phyloP scores from a whole-genome alignment of 2,329 filamentous ascomycete genomes.

The Trematosphaeria pertusa region DNA sequence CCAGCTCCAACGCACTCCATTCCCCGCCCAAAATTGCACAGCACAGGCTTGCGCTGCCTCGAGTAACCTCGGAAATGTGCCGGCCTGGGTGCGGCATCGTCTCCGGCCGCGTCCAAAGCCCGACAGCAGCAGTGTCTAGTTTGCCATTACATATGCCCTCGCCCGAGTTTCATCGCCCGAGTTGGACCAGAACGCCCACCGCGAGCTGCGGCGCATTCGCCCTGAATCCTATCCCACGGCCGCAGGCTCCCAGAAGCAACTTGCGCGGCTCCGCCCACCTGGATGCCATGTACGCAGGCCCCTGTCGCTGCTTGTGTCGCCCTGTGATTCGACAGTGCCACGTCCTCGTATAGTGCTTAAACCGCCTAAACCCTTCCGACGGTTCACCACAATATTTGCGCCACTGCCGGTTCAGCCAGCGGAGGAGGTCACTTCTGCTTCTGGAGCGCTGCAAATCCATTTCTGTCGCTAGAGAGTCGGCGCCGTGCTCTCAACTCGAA shows the following conservation, averaged over 20 bases:
- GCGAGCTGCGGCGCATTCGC: conserved; percentile 7
- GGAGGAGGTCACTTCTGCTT: neutral
- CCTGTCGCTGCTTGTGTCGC: conserved; percentile 25
- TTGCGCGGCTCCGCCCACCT: conserved; percentile 26
- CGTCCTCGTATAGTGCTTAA: conserved; percentile 9
- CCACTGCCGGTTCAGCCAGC: no score
- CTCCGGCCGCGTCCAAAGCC: no score
- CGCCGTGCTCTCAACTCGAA: conserved; percentile 1
- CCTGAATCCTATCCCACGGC: conserved; percentile 18
- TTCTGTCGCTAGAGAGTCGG: neutral
- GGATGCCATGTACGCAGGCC: conserved; percentile 22
- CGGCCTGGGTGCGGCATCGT: no score
- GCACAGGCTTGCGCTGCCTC: neutral
- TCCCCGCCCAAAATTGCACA: neutral
- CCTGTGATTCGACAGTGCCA: conserved; percentile 23
- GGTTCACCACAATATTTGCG: neutral
- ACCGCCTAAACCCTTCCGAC: conserved; percentile 8
- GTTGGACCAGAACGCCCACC: no score
- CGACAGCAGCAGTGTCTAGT: no score
- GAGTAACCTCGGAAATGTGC: neutral
- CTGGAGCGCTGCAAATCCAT: neutral
- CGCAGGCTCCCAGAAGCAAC: conserved; percentile 12
- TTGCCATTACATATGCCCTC: no score
- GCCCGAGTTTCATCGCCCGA: no score
- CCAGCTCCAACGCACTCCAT: neutral